Evolutionary conservation across 352 stramenopile genomes (phyloP).

Genomic region (Phytophthora hybrid): DNA sequence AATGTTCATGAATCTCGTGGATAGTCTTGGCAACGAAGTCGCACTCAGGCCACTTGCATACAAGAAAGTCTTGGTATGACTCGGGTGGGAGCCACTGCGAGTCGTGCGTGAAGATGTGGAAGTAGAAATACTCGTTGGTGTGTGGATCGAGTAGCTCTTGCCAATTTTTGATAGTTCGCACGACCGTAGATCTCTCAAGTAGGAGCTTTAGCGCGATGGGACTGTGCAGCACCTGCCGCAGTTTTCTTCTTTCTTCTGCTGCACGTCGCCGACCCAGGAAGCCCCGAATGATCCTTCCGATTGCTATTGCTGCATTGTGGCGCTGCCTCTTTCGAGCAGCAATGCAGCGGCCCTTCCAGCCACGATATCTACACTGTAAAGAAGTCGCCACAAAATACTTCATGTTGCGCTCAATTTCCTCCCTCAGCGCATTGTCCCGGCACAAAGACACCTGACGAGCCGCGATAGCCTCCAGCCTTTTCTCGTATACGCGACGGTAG

Average conservation of each 20-base stretch:
- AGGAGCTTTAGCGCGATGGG: constrained; percentile 71
- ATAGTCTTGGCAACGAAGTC: constrained; percentile 55
- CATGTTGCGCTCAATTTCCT: constrained; percentile 81
- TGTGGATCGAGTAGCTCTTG: constrained; percentile 82
- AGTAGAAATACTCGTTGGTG: constrained; percentile 90
- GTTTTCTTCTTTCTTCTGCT: constrained; percentile 53
- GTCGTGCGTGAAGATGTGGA: constrained; percentile 82
- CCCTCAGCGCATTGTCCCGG: constrained; percentile 67
- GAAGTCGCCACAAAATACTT: constrained; percentile 77
- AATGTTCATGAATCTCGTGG: constrained; percentile 85
- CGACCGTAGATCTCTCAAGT: constrained; percentile 68
- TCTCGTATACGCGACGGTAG: constrained; percentile 64
- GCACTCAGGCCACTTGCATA: constrained; percentile 73
- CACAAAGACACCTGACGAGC: constrained; percentile 53
- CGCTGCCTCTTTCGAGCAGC: constrained; percentile 41
- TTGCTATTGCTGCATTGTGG: constrained; percentile 60
- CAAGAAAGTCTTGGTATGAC: constrained; percentile 67
- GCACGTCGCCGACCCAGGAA: constrained; percentile 56
- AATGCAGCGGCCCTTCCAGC: constrained; percentile 62
- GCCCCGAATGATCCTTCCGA: constrained; percentile 67
- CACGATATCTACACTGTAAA: constrained; percentile 70
- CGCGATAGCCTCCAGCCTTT: constrained; percentile 56
- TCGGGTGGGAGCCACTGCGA: constrained; percentile 81
- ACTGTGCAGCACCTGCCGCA: constrained; percentile 73
- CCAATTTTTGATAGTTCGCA: constrained; percentile 74